A percentile compares a stretch with the other conserved stretches of the same genome.
Conservation (phyloP, 2,329 filamentous ascomycete species). For the Botrytis porri region DNA sequence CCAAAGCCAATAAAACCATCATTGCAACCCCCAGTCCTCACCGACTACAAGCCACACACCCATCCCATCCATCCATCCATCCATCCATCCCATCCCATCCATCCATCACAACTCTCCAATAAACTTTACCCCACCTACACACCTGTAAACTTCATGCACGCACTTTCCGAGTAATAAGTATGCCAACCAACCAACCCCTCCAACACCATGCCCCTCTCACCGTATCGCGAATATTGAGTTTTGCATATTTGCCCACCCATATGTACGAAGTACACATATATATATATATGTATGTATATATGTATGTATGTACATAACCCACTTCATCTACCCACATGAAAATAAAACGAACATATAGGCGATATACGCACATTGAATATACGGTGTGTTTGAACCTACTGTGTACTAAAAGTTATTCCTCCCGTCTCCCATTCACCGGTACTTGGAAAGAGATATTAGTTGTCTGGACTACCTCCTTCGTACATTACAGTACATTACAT, state of each 20-base stretch:
- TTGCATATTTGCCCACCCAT: not conserved
- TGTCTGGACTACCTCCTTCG: too few species aligned
- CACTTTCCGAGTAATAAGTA: not conserved
- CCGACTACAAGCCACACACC: conserved; percentile 3
- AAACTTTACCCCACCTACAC: not conserved
- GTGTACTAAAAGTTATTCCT: not conserved
- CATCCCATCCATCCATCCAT: conserved; percentile 2
- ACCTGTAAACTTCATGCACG: not conserved
- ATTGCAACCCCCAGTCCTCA: not conserved
- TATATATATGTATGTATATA: too few species aligned
- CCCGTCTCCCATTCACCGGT: conserved; percentile 1
- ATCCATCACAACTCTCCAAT: not conserved
- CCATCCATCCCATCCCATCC: too few species aligned
- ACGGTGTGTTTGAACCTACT: conserved; percentile 16
- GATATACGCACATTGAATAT: not conserved
- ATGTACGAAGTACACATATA: not conserved
- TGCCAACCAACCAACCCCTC: not conserved
- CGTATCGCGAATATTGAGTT: not conserved
- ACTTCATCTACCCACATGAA: not conserved
- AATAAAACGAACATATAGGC: not conserved
- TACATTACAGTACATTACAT: not conserved
- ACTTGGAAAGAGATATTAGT: not conserved
- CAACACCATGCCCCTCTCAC: not conserved
- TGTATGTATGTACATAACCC: not conserved
- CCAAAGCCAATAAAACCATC: not conserved